Conservation (phyloP, 2,329 filamentous ascomycete species). For the Hypoxylon sp. region DNA sequence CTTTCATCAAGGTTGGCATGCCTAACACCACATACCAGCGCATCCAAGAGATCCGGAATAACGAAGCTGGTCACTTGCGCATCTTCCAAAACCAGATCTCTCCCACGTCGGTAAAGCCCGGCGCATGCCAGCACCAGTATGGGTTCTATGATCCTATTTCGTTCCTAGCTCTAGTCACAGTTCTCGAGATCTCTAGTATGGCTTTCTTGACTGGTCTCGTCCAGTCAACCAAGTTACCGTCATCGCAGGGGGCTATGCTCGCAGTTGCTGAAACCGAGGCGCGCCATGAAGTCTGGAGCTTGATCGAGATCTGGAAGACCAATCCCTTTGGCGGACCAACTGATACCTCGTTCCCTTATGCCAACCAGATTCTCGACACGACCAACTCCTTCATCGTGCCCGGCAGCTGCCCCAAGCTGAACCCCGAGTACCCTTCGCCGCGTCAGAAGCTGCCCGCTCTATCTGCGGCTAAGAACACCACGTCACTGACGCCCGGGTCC, state of each 20-base stretch:
- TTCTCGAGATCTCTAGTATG: constrained; percentile 58
- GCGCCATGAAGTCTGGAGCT: constrained; percentile 59
- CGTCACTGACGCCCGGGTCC: constrained; percentile 52
- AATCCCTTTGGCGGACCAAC: constrained; percentile 59
- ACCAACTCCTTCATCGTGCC: constrained; percentile 52
- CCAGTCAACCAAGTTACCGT: constrained; percentile 53
- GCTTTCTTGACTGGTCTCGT: constrained; percentile 58
- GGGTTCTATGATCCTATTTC: constrained; percentile 44
- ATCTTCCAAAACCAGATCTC: constrained; percentile 63
- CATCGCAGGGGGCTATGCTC: constrained; percentile 57
- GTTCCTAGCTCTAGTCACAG: constrained; percentile 53
- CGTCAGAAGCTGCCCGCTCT: constrained; percentile 56
- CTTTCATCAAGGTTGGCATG: constrained; percentile 53
- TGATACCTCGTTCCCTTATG: constrained; percentile 60
- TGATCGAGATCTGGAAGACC: constrained; percentile 59
- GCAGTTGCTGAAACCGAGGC: constrained; percentile 57
- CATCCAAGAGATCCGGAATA: constrained; percentile 59
- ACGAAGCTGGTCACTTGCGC: constrained; percentile 61
- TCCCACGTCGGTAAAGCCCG: constrained; percentile 59
- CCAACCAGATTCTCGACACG: constrained; percentile 59
- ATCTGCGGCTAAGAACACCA: constrained; percentile 48
- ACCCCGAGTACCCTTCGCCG: constrained; percentile 58
- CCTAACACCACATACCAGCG: constrained; percentile 56
- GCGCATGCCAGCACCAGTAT: constrained; percentile 46
- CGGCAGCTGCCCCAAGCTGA: constrained; percentile 54